Evolutionary conservation across 805 yeast species (phyloP), one percentile per base, ranked within the genome.

Genomic region (Ogataea zsoltii): DNA sequence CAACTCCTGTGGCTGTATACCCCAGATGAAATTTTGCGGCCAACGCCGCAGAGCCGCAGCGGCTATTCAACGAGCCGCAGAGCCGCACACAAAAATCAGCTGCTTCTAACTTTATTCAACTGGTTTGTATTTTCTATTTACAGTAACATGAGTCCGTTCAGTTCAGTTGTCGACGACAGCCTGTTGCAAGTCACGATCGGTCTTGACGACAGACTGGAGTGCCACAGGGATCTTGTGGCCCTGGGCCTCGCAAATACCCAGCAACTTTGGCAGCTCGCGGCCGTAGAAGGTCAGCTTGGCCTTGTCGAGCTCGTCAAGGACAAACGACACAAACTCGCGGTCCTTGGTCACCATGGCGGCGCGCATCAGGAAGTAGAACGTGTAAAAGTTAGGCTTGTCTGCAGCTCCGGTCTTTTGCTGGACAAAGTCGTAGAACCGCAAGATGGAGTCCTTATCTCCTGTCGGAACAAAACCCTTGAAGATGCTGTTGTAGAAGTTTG

Each of bases 341-440:
- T 75, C 69, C 21, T 65, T 61, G 29, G 56, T 55, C 32, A 59
- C 60, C 30, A 58, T 40, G 38, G 70, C 76, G 53, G 71, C 71
- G 35, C 58, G 62, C 42, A 79, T 55, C 53, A 79, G 56, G 61
- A 63, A 77, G 60, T 67, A 77, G 60, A 58, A 79, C 5, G 83
- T 76, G 66, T 56, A 79, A 46, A 64, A 58, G 56, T 79, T 79
- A n/a, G 83, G 80, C 34, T 56, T 58, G 26, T 55, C 53, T 12
- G 44, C 45, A 2, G 50, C 45, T 11, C 46, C 50, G 44, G 35
- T 54, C 19, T 54, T 48, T 38, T 53, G 45, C 49, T 66, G 61
- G 46, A 76, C 58, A n/a, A 56, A 55, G 11, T 61, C 50, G 53
- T 70, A 71, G 51, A 74, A 77, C 26, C 67, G 44, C 40, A 68